These are phyloP conservation scores for Thraustochytrium aureum DNA, from an alignment of 352 stramenopile genomes.

Conservation along the genomic window DNA sequence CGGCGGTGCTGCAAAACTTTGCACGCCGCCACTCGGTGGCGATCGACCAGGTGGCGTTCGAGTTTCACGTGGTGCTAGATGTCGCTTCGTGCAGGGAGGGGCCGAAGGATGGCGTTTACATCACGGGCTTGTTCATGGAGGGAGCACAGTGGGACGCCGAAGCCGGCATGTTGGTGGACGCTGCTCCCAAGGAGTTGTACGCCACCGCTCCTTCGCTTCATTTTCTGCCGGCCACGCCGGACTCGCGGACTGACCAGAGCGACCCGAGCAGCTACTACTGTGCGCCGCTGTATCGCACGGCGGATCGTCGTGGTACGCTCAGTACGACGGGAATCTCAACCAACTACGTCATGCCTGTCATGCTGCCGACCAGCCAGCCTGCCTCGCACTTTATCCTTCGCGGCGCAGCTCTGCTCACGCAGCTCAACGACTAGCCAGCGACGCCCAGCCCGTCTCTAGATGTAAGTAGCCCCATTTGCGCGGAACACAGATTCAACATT, in stretches of 20 bases:
- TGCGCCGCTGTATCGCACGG: slow-evolving; percentile 89
- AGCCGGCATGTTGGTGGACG: slow-evolving; percentile 70
- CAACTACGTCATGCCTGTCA: slow-evolving; percentile 93
- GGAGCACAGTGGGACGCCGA: slow-evolving; percentile 86
- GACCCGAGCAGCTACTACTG: slow-evolving; percentile 64
- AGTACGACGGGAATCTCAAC: slow-evolving; percentile 88
- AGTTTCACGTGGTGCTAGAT: slow-evolving; percentile 78
- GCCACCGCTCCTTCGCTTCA: slow-evolving; percentile 85
- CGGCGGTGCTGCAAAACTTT: slow-evolving; percentile 90
- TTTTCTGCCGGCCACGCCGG: slow-evolving; percentile 87
- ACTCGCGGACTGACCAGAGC: slow-evolving; percentile 52
- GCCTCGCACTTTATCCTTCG: slow-evolving; percentile 83
- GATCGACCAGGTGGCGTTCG: slow-evolving; percentile 81
- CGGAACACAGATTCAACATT: no score
- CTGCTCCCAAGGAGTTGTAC: slow-evolving; percentile 86
- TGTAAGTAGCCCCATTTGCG: no score
- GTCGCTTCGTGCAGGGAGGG: slow-evolving; percentile 43
- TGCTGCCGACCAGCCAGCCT: slow-evolving; percentile 69
- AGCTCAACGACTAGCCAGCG: slow-evolving; percentile 71
- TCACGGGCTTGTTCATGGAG: slow-evolving; percentile 89
- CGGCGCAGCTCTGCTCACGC: slow-evolving; percentile 86
- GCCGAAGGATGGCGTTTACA: slow-evolving; percentile 83
- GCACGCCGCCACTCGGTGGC: slow-evolving; percentile 84
- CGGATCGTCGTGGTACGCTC: slow-evolving; percentile 78
- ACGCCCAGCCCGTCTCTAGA: no score